Conservation (phyloP, 768 basidiomycete genomes). For the Trametes gibbosa region DNA sequence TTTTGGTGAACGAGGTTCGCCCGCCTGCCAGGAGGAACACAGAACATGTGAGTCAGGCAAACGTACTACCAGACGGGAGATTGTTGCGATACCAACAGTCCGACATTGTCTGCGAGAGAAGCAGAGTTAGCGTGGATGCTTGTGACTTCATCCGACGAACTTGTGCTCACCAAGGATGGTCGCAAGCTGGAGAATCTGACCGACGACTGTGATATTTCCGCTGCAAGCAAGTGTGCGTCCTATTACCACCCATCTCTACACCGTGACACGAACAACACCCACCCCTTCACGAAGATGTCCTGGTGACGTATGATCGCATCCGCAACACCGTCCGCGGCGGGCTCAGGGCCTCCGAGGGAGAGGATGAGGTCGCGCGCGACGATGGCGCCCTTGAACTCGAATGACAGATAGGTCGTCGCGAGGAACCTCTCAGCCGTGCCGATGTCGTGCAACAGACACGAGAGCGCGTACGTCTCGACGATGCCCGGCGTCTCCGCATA, state of each 20-base stretch:
- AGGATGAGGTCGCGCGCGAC: constrained; percentile 49
- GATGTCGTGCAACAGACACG: constrained; percentile 52
- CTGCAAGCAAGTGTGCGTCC: too few relatives aligned
- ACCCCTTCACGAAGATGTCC: constrained; percentile 45
- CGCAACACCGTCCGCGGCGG: constrained; percentile 51
- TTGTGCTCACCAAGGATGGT: constrained; percentile 40
- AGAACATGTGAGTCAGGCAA: too few relatives aligned
- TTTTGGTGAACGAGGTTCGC: constrained; percentile 41
- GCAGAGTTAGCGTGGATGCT: not conserved
- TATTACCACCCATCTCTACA: too few relatives aligned
- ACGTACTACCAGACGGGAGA: not conserved
- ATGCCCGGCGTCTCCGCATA: constrained; percentile 32
- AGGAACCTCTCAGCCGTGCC: constrained; percentile 48
- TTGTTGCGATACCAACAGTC: constrained; percentile 33
- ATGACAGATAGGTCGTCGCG: constrained; percentile 52
- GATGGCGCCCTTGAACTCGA: constrained; percentile 56
- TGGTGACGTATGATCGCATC: constrained; percentile 52
- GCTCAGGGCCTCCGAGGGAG: constrained; percentile 40
- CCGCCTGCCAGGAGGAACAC: constrained; percentile 31
- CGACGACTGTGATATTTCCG: constrained; percentile 50
- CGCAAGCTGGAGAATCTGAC: constrained; percentile 48
- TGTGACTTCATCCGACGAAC: not conserved
- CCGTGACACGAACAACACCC: constrained; percentile 1
- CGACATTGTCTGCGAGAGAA: constrained; percentile 39
- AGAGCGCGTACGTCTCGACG: constrained; percentile 46